Base-by-base conservation (phyloP, 2,329 filamentous ascomycete genomes). In the Lasiodiplodia theobromae region DNA sequence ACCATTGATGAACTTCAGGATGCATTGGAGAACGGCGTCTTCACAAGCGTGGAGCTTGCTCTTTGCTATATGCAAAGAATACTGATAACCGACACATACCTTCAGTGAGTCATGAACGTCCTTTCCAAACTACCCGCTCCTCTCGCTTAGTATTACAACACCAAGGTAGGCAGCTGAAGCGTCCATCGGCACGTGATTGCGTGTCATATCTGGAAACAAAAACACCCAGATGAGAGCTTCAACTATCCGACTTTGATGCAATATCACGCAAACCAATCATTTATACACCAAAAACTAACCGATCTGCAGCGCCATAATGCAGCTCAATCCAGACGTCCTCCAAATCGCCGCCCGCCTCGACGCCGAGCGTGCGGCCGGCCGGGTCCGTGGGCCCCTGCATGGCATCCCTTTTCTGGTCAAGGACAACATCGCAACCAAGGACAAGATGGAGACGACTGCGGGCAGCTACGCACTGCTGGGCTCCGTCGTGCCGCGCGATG, bases 321-420 rank as follows among this genome's bases (percentile, higher is more conserved):
- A 93, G 73, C 72, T 89, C 47, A 93, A 93, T 75, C 90, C 91
- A 0, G 91, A 93, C 75, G 85, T 84, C 11, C 79, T 90, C 40
- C 71, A 78, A 25, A 92, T 93, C 68, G 91, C 91, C 3, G 79
- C 80, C 5, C 74, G 81, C 16, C 81, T 89, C 37, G 91, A 94
- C 72, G 75, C 74, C 0, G 90, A 93, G 77, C 85, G 91, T 21
- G 74, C 76, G 14, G 73, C 79, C 1, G 89, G 89, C 28, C 82
- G 80, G 49, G 77, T 89, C 11, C 85, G 89, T n/a, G 86, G 90
- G 1, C 87, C 88, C 0, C 83, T 94, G 1, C 91, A 94, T 75
- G 91, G 91, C 3, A 92, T 94, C 53, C 91, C 92, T 0, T 92
- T 92, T 75, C 82, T 91, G 2, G 86, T 93, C 71, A 94, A 94